A percentile compares a stretch with the other conserved stretches of the same genome.
Evolutionary conservation across 805 yeast genomes (phyloP).

Genomic region (Saccharomycopsis sp.): DNA sequence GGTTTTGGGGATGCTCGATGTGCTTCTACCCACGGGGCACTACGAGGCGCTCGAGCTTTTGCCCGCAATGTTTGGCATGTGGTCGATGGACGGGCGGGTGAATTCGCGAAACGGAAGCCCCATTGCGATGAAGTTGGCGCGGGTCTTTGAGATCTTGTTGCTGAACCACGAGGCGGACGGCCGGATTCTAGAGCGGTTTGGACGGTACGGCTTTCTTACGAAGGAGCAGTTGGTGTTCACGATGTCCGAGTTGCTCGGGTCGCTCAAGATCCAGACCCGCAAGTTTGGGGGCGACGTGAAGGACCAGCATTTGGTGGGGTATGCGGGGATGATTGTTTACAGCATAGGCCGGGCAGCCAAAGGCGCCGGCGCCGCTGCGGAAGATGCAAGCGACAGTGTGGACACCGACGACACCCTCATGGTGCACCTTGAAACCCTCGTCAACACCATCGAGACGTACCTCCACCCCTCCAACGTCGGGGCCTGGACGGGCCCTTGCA

Average conservation of each 20-base stretch:
- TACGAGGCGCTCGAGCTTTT: conserved; percentile 35
- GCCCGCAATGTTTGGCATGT: conserved; percentile 63
- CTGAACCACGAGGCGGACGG: conserved; percentile 27
- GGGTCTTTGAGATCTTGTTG: conserved; percentile 46
- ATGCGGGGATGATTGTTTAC: conserved; percentile 46
- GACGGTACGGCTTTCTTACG: conserved; percentile 57
- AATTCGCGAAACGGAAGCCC: conserved; percentile 32
- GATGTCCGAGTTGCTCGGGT: conserved; percentile 45
- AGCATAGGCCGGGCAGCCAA: too few relatives aligned
- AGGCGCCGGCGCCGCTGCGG: too few relatives aligned
- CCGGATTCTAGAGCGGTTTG: conserved; percentile 30
- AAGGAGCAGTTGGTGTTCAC: conserved; percentile 53
- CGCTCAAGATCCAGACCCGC: conserved; percentile 41
- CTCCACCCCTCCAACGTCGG: conserved; percentile 93
- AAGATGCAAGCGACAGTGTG: conserved; percentile 42
- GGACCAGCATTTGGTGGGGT: conserved; percentile 36
- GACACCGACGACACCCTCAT: conserved; percentile 40
- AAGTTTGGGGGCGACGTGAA: conserved; percentile 36
- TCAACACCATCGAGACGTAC: conserved; percentile 72
- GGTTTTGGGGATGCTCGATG: conserved; percentile 45
- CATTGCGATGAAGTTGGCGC: conserved; percentile 57
- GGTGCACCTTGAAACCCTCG: conserved; percentile 44
- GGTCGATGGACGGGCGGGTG: conserved; percentile 49
- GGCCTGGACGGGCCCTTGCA: conserved; percentile 69
- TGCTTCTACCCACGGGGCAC: conserved; percentile 43